Base-by-base conservation (phyloP, 805 yeast genomes). In the Wickerhamomyces bovis region DNA sequence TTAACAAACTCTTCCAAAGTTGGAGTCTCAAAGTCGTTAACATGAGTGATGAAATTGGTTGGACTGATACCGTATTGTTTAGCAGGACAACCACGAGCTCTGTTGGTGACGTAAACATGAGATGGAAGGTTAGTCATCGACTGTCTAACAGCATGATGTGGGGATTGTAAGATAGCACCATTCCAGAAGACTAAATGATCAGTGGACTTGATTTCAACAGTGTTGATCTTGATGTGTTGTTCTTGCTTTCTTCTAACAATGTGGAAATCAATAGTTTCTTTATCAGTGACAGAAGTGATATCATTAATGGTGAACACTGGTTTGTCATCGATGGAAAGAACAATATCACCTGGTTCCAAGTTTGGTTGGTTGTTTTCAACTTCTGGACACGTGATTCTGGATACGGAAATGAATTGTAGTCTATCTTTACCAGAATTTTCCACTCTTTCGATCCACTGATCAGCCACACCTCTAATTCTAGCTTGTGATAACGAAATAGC, bases 91-190 rank as follows among this genome's bases (percentile, higher is more conserved):
- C 96, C 96, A 33, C 79, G 75, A 39, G 82, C 75, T 60, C 85
- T 77, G 21, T 81, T 73, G 2, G 89, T 83, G 45, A 89, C 82
- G 60, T 89, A 90, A n/a, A 90, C 94, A 45, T 79, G 81, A 16
- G 92, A 83, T 12, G 95, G 96, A 44, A 88, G 69, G 46, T 77
- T 72, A 44, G 78, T 78, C 77, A 86, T 82, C 35, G 85, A 80
- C 67, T 89, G 96, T 52, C 90, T 78, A 16, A 89, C 96, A 9
- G 94, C 92, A 60, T 85, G 95, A 64, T 89, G 97, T n/a, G 97
- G 96, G 35, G 80, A 76, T 61, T 90, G 97, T 30, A 90, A 64
- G 6, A 84, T 67, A 36, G 89, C 83, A 20, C 97, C 97, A 44
- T 89, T 79, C 94, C 96, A 90, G 42, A 77, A 72, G 9, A 86